phyloP scores from a whole-genome alignment of 495 filamentous ascomycete species.

The Saxispiralis lemnorum region DNA sequence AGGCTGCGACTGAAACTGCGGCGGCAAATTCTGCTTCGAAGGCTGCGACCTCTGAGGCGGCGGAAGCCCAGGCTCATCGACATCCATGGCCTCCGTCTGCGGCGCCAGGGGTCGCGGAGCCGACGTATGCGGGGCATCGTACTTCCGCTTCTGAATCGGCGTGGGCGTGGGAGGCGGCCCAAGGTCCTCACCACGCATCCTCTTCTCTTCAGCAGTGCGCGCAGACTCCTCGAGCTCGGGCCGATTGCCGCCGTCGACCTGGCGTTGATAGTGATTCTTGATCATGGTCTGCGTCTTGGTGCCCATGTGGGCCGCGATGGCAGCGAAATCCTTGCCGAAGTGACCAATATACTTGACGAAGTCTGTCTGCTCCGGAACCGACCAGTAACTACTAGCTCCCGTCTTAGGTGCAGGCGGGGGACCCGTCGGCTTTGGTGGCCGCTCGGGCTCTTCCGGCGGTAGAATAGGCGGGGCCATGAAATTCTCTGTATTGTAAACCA shows the following conservation, averaged over 20 bases:
- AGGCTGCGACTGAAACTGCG: slow-evolving; percentile 12
- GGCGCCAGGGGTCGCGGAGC: slow-evolving; percentile 44
- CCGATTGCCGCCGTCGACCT: slow-evolving; percentile 46
- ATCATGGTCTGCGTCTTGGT: slow-evolving; percentile 94
- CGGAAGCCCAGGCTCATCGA: slow-evolving; percentile 28
- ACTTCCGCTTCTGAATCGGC: slow-evolving; percentile 41
- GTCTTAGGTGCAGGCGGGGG: slow-evolving; percentile 11
- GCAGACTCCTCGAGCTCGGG: slow-evolving; percentile 53
- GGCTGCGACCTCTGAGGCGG: slow-evolving; percentile 8
- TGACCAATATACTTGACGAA: slow-evolving; percentile 60
- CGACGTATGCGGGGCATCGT: slow-evolving; percentile 39
- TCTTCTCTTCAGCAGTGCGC: slow-evolving; percentile 51
- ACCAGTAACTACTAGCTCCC: slow-evolving; percentile 84
- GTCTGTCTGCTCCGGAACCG: slow-evolving; percentile 72
- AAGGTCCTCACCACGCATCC: slow-evolving; percentile 47
- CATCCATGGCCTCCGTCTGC: slow-evolving; percentile 35
- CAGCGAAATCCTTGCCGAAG: slow-evolving; percentile 76
- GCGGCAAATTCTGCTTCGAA: slow-evolving; percentile 17
- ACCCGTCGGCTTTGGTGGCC: slow-evolving; percentile 1
- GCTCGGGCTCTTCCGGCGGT: slow-evolving; percentile 17
- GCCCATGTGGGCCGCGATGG: slow-evolving; percentile 72
- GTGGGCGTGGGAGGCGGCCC: slow-evolving; percentile 46
- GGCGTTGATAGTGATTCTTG: slow-evolving; percentile 75
- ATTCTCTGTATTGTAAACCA: slow-evolving; percentile 10
- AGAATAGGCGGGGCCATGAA: slow-evolving; percentile 1